Conservation (phyloP, 148 eudicot genomes). For the Vaccinium corymbosum region DNA sequence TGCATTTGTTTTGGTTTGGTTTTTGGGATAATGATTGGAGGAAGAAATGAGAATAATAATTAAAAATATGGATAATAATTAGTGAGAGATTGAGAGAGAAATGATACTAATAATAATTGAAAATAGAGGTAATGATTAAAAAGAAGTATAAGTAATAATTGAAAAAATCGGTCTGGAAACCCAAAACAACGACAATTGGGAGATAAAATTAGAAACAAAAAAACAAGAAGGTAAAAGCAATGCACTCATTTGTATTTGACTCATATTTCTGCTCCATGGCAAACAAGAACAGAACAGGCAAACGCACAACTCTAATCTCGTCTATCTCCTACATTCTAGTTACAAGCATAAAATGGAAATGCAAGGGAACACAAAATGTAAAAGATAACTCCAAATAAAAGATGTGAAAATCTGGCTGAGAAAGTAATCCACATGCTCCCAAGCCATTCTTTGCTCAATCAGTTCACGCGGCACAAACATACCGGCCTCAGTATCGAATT, state of each 20-base stretch:
- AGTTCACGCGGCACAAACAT: too few species aligned
- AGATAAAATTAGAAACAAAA: background rate
- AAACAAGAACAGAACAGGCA: background rate
- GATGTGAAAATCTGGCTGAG: background rate
- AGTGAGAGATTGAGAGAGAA: too few species aligned
- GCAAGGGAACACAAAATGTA: background rate
- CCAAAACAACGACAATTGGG: background rate
- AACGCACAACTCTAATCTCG: background rate
- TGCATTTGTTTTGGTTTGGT: background rate
- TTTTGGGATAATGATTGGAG: too few species aligned
- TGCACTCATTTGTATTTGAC: background rate
- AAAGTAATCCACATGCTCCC: background rate
- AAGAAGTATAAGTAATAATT: too few species aligned
- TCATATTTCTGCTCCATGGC: background rate
- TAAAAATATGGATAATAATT: too few species aligned
- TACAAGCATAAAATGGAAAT: background rate
- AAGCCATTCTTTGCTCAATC: constrained; percentile 9
- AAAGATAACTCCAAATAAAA: background rate
- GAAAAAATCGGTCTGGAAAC: too few species aligned
- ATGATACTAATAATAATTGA: too few species aligned
- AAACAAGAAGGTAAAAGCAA: background rate
- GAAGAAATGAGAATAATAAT: too few species aligned
- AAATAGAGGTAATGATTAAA: too few species aligned
- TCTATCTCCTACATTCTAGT: too few species aligned
- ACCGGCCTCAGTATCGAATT: background rate